These are phyloP conservation scores for Cajanus cajan DNA, from an alignment of 306 rosid species.

Conservation along the genomic window DNA sequence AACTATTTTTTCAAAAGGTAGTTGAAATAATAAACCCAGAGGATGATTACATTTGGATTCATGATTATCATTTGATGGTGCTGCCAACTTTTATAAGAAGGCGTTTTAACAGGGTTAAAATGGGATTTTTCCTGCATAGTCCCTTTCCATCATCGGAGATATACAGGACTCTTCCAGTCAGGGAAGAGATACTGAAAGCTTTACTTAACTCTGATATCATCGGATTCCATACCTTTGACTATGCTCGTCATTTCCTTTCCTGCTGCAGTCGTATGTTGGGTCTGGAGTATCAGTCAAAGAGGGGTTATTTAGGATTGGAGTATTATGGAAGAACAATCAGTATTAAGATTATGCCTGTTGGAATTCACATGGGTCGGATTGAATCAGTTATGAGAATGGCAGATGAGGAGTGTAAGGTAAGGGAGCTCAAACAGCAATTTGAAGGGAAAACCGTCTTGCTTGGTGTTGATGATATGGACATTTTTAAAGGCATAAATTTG, in stretches of 20 bases:
- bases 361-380: constrained; percentile 79
- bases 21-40: constrained; percentile 81
- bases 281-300: constrained; percentile 73
- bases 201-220: constrained; percentile 77
- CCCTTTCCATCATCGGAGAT: constrained; percentile 91
- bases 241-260: constrained; percentile 87
- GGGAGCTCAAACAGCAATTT: constrained; percentile 56
- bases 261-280: constrained; percentile 91
- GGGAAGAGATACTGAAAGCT: constrained; percentile 84
- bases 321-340: constrained; percentile 83
- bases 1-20: constrained; percentile 64
- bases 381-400: constrained; percentile 65
- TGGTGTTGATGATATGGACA: constrained; percentile 78
- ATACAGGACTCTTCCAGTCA: constrained; percentile 76
- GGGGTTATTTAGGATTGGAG: constrained; percentile 87
- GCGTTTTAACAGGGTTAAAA: constrained; percentile 69
- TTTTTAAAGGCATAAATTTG: constrained; percentile 75
- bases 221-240: constrained; percentile 84
- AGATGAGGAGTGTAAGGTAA: constrained; percentile 51
- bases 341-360: constrained; percentile 86
- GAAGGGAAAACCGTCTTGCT: constrained; percentile 69
- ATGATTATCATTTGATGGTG: constrained; percentile 91
- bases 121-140: constrained; percentile 86
- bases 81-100: constrained; percentile 72
- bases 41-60: constrained; percentile 82